Evolutionary conservation across 192 early-diverging fungal species (phyloP), one percentile per base, ranked within the genome.

Genomic region (Bifiguratus adelaidae): DNA sequence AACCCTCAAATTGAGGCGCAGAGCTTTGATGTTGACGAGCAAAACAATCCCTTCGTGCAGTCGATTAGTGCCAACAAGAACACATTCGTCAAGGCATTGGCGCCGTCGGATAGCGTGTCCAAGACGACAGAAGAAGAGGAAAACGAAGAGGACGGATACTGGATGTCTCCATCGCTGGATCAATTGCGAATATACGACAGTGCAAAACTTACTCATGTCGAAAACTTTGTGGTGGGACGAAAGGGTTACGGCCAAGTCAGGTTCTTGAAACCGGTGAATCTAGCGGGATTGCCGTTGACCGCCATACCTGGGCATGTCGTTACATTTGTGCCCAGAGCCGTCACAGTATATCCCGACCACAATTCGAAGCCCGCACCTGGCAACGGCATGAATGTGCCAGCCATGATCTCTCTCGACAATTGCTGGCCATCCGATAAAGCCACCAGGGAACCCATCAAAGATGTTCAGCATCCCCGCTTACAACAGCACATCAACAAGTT

Each of bases 361-460:
- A 53, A 54, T 16, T 64, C 66, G 29, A 92, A 91, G 61, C 86
- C 89, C 36, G 75, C 83, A 3, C 75, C 74, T 20, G 96, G 96
- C 7, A 53, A 77, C 49, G 91, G 90, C 4, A 60, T 99, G 15
- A 99, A 99, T 55, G 88, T 91, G 0, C 82, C 81, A 0, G 93
- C 92, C 2, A 47, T 58, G 8, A 82, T 97, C 33, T 74, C 74
- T 18, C 71, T 99, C 35, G 70, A 82, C 16, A 51, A 70, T 9
- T 95, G 90, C 64, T 97, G 83, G 83, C 74, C 91, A 1, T 44
- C 76, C n/a, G 89, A 95, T 58, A 88, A 86, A 51, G 52, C 60
- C 0, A 84, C 89, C 0, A 74, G 81, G 18, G 58, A 76, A 25
- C 56, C 71, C 7, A 78, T 96, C 44, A 67, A 24, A 12, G 78